A percentile compares a stretch with the other conserved stretches of the same genome.
Conservation (phyloP, 2,329 filamentous ascomycete species). For the Sclerotinia spermophila region DNA sequence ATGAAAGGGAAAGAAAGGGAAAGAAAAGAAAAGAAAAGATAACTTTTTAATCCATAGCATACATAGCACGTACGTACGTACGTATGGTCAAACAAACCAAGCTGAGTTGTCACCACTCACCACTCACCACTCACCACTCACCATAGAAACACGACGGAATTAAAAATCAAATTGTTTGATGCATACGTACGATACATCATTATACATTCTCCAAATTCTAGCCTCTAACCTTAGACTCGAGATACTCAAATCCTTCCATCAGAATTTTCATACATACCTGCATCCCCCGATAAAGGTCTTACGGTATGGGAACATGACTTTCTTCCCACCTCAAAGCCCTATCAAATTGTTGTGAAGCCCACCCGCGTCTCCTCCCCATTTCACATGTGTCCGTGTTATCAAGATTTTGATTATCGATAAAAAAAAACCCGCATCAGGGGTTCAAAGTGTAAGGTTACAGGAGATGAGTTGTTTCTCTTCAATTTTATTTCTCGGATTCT, state of each 20-base stretch:
- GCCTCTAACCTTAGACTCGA: neutral
- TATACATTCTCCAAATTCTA: neutral
- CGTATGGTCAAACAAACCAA: no score
- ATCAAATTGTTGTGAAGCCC: neutral
- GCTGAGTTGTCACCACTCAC: neutral
- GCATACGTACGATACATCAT: no score
- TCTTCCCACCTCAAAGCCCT: neutral
- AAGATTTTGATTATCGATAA: constrained; percentile 4
- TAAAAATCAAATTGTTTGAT: neutral
- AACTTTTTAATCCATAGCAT: neutral
- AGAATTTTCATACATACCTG: neutral
- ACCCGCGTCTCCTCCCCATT: neutral
- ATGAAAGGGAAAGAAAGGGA: no score
- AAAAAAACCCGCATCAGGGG: neutral
- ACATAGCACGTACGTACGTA: no score
- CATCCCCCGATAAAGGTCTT: neutral
- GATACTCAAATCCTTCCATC: neutral
- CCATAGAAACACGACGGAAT: neutral
- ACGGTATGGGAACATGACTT: neutral
- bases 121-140: neutral
- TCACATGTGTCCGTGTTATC: constrained; percentile 1
- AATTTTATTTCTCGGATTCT: neutral
- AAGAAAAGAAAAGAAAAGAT: neutral
- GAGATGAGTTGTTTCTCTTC: constrained; percentile 5
- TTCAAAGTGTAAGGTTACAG: neutral